Evolutionary conservation across 176 grass and related monocot species (phyloP).

Genomic region (Puccinellia tenuiflora): DNA sequence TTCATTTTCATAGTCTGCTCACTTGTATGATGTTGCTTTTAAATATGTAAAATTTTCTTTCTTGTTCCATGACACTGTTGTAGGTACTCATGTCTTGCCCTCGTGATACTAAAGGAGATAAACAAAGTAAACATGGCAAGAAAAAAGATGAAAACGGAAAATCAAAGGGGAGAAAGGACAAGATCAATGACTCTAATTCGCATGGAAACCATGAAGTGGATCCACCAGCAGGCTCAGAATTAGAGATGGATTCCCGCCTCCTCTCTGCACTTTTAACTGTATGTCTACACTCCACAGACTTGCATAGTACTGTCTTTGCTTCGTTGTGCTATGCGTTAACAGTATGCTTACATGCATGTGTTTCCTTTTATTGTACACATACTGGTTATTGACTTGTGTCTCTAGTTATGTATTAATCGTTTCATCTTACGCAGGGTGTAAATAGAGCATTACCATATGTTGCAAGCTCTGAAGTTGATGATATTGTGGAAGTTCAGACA

Average conservation of each 20-base stretch:
- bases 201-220: slow-evolving; percentile 38
- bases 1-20: slow-evolving; percentile 5
- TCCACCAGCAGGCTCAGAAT: slow-evolving; percentile 43
- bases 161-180: slow-evolving; percentile 38
- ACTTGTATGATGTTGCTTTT: background rate
- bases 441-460: slow-evolving; percentile 98
- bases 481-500: slow-evolving; percentile 88
- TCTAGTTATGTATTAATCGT: slow-evolving; percentile 15
- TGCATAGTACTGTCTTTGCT: background rate
- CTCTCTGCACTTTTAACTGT: slow-evolving; percentile 89
- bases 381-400: background rate
- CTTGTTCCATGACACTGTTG: slow-evolving; percentile 12
- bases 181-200: slow-evolving; percentile 31
- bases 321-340: background rate
- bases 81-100: slow-evolving; percentile 78
- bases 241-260: slow-evolving; percentile 90
- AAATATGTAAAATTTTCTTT: background rate
- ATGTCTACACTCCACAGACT: slow-evolving; percentile 25
- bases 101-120: slow-evolving; percentile 37
- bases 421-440: slow-evolving; percentile 60
- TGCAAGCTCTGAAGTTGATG: slow-evolving; percentile 88
- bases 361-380: slow-evolving; percentile 15
- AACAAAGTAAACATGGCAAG: slow-evolving; percentile 46
- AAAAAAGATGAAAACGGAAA: slow-evolving; percentile 48
- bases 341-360: background rate